Percentiles rank a stretch among this genome's conserved stretches.
These are phyloP conservation scores for Pseudonitzschia delicatissima DNA, from an alignment of 108 stramenopile species.

Conservation along the genomic window DNA sequence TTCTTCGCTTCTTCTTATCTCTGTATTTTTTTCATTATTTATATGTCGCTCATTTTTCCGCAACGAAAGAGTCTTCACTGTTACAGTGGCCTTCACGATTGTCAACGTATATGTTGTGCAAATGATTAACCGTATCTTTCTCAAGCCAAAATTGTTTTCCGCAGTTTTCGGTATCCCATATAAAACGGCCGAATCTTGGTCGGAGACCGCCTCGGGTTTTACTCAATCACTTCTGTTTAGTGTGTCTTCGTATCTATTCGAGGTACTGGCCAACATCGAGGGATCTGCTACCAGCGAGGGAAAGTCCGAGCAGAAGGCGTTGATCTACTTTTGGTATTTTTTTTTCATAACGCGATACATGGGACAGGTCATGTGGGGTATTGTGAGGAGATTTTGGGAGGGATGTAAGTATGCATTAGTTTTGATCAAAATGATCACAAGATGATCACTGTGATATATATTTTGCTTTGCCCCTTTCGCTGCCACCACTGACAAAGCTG, in stretches of 20 bases:
- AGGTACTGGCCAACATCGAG: constrained; percentile 67
- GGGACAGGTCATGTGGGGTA: constrained; percentile 43
- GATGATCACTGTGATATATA: too few relatives aligned
- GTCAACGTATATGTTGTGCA: neutral
- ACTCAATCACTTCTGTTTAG: neutral
- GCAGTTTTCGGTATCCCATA: neutral
- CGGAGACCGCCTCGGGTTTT: neutral
- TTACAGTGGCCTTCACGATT: neutral
- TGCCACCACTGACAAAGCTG: too few relatives aligned
- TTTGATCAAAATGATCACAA: neutral
- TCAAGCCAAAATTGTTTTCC: neutral
- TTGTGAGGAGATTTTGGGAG: neutral
- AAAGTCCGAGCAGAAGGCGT: constrained; percentile 54
- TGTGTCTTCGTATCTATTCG: neutral
- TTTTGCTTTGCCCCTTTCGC: too few relatives aligned
- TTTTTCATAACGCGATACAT: constrained; percentile 71
- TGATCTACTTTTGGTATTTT: constrained; percentile 85
- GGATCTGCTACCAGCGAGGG: constrained; percentile 54
- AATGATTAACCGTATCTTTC: neutral
- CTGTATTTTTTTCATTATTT: too few relatives aligned
- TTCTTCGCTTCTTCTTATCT: too few relatives aligned
- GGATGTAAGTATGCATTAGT: constrained; percentile 13
- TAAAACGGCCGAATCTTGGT: neutral
- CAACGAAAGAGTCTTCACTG: neutral
- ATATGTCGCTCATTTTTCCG: too few relatives aligned